Evolutionary conservation across 129 eudicot genomes (phyloP).

Genomic region (Solidago caesia): DNA sequence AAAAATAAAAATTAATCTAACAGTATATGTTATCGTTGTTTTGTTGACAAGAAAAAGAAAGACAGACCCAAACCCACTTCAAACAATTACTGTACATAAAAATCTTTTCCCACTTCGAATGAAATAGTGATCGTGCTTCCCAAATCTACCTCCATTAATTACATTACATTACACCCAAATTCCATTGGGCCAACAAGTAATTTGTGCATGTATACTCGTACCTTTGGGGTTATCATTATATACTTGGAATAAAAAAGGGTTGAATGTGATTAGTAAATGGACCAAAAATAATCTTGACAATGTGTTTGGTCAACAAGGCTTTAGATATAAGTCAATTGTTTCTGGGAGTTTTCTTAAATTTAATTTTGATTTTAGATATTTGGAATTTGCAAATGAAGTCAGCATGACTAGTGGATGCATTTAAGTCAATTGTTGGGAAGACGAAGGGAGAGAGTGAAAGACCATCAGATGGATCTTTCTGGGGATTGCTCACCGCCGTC

Average conservation of each 20-base stretch:
- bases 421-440: too few species aligned
- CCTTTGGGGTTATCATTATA: not conserved
- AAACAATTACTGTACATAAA: conserved; percentile 15
- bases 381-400: too few species aligned
- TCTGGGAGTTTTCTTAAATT: too few species aligned
- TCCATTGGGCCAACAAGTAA: conserved; percentile 12
- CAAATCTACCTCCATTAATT: conserved; percentile 18
- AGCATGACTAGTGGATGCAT: too few species aligned
- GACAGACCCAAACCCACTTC: conserved; percentile 19
- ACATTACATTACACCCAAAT: conserved; percentile 10
- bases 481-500: too few species aligned
- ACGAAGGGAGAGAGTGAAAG: too few species aligned
- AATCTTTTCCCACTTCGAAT: conserved; percentile 18
- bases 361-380: too few species aligned
- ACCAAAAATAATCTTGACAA: conserved; percentile 17
- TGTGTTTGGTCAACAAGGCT: conserved; percentile 13
- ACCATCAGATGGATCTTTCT: too few species aligned
- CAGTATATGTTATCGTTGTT: not conserved
- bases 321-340: too few species aligned
- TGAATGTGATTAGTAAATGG: conserved; percentile 25
- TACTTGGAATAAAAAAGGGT: conserved; percentile 21
- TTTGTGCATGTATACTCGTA: conserved; percentile 14
- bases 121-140: conserved; percentile 19
- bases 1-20: too few species aligned
- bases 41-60: not conserved